Conservation (phyloP, 1,284 basidiomycete genomes). For the Cryptococcus amylolentus region DNA sequence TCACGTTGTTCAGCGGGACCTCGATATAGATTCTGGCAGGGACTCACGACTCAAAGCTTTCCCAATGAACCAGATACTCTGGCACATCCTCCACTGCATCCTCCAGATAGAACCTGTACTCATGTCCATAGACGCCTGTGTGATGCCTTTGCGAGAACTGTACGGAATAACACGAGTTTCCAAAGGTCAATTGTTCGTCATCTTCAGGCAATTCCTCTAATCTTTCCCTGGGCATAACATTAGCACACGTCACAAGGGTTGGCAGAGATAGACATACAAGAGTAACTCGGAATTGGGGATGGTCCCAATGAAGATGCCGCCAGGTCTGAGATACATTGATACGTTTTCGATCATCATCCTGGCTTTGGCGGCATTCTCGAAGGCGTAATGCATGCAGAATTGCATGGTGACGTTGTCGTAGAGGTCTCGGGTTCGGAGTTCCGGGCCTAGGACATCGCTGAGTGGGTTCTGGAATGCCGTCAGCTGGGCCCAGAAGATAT, state of each 20-base stretch:
- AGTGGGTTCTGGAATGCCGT: conserved; percentile 57
- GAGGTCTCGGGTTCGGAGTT: conserved; percentile 52
- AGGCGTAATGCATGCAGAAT: conserved; percentile 99
- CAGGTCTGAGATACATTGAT: conserved; percentile 68
- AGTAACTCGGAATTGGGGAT: conserved; percentile 81
- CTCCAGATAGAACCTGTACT: conserved; percentile 87
- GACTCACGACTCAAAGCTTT: conserved; percentile 78
- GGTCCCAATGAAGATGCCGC: conserved; percentile 90
- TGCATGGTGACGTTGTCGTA: conserved; percentile 98
- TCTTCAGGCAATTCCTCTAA: conserved; percentile 64
- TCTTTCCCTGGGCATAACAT: conserved; percentile 55
- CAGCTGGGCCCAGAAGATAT: neutral
- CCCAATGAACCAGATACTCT: conserved; percentile 94
- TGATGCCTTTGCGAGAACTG: conserved; percentile 68
- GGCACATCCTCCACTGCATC: conserved; percentile 97
- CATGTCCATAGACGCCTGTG: conserved; percentile 74
- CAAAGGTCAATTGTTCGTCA: conserved; percentile 67
- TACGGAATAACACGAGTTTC: conserved; percentile 86
- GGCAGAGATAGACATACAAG: conserved; percentile 57
- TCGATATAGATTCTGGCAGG: neutral
- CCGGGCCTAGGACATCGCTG: conserved; percentile 63
- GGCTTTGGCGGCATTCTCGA: conserved; percentile 80
- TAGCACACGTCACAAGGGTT: neutral
- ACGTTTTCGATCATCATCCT: conserved; percentile 93
- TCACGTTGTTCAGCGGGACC: too few species aligned